A percentile compares a stretch with the other conserved stretches of the same genome.
Conservation (phyloP, 768 basidiomycete species). For the Termitomyces sp. region DNA sequence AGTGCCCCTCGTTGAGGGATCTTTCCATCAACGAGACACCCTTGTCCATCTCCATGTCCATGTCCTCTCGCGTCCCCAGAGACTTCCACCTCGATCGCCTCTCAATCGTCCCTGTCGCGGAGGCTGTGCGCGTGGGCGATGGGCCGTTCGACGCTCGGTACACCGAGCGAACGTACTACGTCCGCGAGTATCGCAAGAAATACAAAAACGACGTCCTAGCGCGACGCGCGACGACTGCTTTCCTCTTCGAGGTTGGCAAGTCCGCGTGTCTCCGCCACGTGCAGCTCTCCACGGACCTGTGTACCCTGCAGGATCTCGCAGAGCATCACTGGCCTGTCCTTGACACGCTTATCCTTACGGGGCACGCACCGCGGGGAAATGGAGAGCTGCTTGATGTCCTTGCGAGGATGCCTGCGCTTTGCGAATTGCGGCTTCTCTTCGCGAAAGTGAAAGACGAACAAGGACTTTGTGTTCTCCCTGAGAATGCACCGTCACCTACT, state of each 20-base stretch:
- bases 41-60: conserved; percentile 29
- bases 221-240: conserved; percentile 23
- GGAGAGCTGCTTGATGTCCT: conserved; percentile 30
- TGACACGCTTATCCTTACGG: conserved; percentile 35
- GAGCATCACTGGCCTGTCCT: conserved; percentile 32
- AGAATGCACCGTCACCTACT: conserved; percentile 9
- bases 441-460: conserved; percentile 26
- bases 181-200: conserved; percentile 35
- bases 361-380: conserved; percentile 29
- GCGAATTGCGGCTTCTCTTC: conserved; percentile 30
- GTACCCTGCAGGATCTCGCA: conserved; percentile 26
- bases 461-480: conserved; percentile 23
- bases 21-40: conserved; percentile 38
- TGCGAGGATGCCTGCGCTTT: conserved; percentile 30
- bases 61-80: conserved; percentile 27
- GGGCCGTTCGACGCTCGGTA: conserved; percentile 35
- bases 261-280: conserved; percentile 28
- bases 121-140: conserved; percentile 38
- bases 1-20: conserved; percentile 30
- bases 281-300: conserved; percentile 35
- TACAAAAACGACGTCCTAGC: conserved; percentile 32
- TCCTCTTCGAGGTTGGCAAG: conserved; percentile 30
- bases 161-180: conserved; percentile 31
- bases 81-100: conserved; percentile 30
- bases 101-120: conserved; percentile 34